A percentile compares a stretch with the other conserved stretches of the same genome.
These are phyloP conservation scores for Penicillium mononematosum DNA, from an alignment of 495 filamentous ascomycete genomes.

Conservation along the genomic window DNA sequence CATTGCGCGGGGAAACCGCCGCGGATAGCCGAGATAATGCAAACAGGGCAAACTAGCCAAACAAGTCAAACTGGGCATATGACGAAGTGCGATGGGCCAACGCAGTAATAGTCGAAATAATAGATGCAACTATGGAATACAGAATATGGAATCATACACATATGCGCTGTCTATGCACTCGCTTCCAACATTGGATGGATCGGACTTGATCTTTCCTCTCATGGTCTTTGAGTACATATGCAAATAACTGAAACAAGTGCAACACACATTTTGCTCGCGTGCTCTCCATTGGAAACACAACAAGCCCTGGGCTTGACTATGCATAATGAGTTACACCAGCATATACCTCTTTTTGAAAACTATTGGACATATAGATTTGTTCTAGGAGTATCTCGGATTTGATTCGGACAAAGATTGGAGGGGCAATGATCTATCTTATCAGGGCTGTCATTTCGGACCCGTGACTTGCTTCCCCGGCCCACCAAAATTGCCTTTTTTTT, in stretches of 20 bases:
- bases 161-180: not conserved
- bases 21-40: conserved; percentile 25
- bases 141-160: not conserved
- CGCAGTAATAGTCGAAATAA: not conserved
- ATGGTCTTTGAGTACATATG: not conserved
- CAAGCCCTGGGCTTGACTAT: not conserved
- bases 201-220: not conserved
- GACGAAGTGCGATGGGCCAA: conserved; percentile 2
- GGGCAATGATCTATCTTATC: conserved; percentile 19
- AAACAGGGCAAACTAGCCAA: conserved; percentile 19
- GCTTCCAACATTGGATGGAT: not conserved
- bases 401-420: conserved; percentile 4
- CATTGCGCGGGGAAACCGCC: conserved; percentile 26
- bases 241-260: not conserved
- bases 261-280: not conserved
- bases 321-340: not conserved
- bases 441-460: conserved; percentile 28
- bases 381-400: not conserved
- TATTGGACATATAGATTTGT: not conserved
- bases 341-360: not conserved
- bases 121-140: not conserved
- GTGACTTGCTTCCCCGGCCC: conserved; percentile 26
- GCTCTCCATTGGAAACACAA: not conserved
- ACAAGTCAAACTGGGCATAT: conserved; percentile 3
- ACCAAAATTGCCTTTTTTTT: conserved; percentile 32